These are phyloP conservation scores for Boletus barrowsii DNA, from an alignment of 768 basidiomycete genomes.

Conservation along the genomic window DNA sequence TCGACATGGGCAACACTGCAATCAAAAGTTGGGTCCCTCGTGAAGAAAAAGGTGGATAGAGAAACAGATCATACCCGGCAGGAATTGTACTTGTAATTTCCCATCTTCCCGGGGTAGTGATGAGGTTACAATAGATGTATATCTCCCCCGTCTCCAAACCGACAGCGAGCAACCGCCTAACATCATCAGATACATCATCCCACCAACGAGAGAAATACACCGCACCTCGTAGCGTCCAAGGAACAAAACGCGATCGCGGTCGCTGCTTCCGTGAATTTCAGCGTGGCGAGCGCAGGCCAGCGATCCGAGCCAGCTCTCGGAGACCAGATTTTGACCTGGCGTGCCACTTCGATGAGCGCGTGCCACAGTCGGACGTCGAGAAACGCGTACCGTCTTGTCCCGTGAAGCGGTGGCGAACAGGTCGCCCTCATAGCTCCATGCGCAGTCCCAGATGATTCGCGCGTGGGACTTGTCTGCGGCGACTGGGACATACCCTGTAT, in stretches of 20 bases:
- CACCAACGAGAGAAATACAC: slow-evolving; percentile 7
- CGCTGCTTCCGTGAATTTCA: slow-evolving; percentile 73
- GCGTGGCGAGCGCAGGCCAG: slow-evolving; percentile 58
- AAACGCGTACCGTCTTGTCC: slow-evolving; percentile 77
- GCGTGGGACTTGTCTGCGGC: slow-evolving; percentile 81
- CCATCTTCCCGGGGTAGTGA: slow-evolving; percentile 42
- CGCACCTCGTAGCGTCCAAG: slow-evolving; percentile 39
- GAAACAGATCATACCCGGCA: slow-evolving; percentile 43
- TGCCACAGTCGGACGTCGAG: background rate
- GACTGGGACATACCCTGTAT: slow-evolving; percentile 56
- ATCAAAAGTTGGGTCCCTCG: background rate
- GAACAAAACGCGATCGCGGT: slow-evolving; percentile 76
- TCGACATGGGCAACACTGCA: slow-evolving; percentile 68
- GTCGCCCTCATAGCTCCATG: slow-evolving; percentile 75
- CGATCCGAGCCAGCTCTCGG: slow-evolving; percentile 31
- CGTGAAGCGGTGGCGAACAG: slow-evolving; percentile 91
- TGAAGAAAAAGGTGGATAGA: background rate
- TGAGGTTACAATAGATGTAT: slow-evolving; percentile 49
- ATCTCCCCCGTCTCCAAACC: slow-evolving; percentile 85
- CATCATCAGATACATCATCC: slow-evolving; percentile 1
- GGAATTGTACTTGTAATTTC: slow-evolving; percentile 42
- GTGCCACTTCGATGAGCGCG: background rate
- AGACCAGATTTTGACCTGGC: slow-evolving; percentile 84
- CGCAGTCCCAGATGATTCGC: slow-evolving; percentile 95
- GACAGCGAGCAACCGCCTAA: slow-evolving; percentile 64